Evolutionary conservation across 192 early-diverging fungal species (phyloP).

Genomic region (Coemansia sp.): DNA sequence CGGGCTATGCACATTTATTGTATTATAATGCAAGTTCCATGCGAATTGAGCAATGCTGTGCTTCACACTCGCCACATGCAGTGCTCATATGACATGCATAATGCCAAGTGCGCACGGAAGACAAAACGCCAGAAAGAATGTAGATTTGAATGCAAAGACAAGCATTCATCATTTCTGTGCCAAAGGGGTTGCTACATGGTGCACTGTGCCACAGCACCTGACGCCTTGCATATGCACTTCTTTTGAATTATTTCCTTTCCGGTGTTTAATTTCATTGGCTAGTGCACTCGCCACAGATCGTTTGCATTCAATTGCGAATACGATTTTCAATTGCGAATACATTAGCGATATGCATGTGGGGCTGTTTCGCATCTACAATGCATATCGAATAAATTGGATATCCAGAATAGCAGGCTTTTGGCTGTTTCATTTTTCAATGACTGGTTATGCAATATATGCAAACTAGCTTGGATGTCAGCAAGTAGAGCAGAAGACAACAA

Average conservation of each 20-base stretch:
- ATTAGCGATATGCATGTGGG: slow-evolving; percentile 3
- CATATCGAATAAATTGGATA: slow-evolving; percentile 7
- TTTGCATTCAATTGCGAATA: background rate
- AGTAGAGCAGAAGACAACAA: background rate
- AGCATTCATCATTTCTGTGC: background rate
- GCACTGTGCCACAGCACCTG: slow-evolving; percentile 31
- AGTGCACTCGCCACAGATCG: slow-evolving; percentile 14
- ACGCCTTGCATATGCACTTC: slow-evolving; percentile 8
- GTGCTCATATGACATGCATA: background rate
- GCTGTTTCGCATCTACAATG: background rate
- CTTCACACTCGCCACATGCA: slow-evolving; percentile 5
- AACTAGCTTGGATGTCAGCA: background rate
- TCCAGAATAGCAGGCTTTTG: background rate
- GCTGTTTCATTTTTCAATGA: background rate
- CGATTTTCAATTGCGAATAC: slow-evolving; percentile 14
- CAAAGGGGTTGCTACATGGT: background rate
- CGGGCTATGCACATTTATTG: background rate
- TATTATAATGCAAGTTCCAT: background rate
- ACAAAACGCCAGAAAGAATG: background rate
- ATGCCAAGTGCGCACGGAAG: slow-evolving; percentile 4
- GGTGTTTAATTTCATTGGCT: slow-evolving; percentile 1
- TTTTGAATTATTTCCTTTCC: slow-evolving; percentile 1
- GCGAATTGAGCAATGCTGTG: background rate
- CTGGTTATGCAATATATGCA: background rate
- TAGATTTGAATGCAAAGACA: background rate